Base-by-base conservation (phyloP, 331 rosid species). In the Prunus yedoensis region DNA sequence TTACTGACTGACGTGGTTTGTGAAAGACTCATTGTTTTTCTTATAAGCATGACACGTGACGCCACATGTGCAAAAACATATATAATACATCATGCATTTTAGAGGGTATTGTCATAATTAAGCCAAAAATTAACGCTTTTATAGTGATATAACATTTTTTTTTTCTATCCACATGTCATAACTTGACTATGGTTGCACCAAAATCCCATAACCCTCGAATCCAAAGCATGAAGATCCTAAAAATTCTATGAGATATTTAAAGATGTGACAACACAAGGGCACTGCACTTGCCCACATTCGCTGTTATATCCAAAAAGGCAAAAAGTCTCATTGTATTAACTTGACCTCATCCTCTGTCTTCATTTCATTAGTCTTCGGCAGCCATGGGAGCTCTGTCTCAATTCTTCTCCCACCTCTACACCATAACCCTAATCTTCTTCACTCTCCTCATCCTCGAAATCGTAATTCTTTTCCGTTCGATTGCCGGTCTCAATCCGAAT, bases 371-470 rank as follows among this genome's bases (percentile, higher is more conserved):
- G 15, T 38, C 35, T 18, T 25, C 68, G 46, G 57, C 74, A 74
- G 88, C 84, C 82, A 90, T 91, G 95, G 81, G 23, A 35, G 81
- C 83, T 66, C 75, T 90, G 83, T 80, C 91, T 49, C 84, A 89
- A 58, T 53, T 90, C 81, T 75, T 91, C 72, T 86, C 88, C 68
- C 85, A 85, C 52, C 81, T 94, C 54, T 87, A 81, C 79, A 74
- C 88, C 69, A 88, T 87, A 78, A 76, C 86, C 62, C 59, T 86
- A 30, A 80, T 88, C 78, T 81, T 91, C 76, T 32, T 92, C 45
- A 83, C 92, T 41, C 89, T 85, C 61, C 71, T 92, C 27, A 67
- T 88, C 17, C 86, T 90, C 74, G 84, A 91, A 74, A 49, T 90
- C 35, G 68, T 85, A 61, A 79, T 87, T 20, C 74, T 87, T 17